A percentile compares a stretch with the other conserved stretches of the same genome.
phyloP scores from a whole-genome alignment of 2,329 filamentous ascomycete species.

The Fusarium lyarnte region DNA sequence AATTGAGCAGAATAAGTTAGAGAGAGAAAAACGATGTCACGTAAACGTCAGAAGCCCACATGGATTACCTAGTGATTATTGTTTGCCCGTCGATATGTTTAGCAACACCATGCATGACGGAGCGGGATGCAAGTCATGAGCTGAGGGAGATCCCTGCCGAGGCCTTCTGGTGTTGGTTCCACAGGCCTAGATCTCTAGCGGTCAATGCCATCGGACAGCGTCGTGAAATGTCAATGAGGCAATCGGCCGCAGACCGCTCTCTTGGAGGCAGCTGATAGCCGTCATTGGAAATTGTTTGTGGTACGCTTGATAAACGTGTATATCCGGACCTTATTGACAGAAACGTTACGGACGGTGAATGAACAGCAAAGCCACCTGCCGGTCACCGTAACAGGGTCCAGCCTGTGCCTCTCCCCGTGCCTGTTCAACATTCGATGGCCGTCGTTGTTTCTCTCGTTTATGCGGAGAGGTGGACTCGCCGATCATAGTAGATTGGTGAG shows the following conservation, averaged over 20 bases:
- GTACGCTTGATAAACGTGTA: neutral
- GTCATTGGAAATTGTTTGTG: conserved; percentile 6
- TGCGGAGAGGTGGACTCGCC: conserved; percentile 29
- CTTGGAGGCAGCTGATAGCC: neutral
- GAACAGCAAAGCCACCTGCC: neutral
- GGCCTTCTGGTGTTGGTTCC: neutral
- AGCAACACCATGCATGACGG: conserved; percentile 29
- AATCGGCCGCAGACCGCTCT: conserved; percentile 36
- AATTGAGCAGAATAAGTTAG: neutral
- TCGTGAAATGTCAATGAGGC: conserved; percentile 14
- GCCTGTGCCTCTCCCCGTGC: neutral
- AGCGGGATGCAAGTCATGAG: conserved; percentile 28
- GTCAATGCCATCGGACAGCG: conserved; percentile 30
- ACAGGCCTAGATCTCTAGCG: conserved; percentile 22
- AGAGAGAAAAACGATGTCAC: conserved; percentile 9
- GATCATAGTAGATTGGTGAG: conserved; percentile 12
- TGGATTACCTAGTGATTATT: neutral
- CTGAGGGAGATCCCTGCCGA: conserved; percentile 29
- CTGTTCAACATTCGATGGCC: conserved; percentile 1
- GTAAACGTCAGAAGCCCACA: neutral
- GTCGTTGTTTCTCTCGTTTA: conserved; percentile 34
- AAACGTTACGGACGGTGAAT: conserved; percentile 12
- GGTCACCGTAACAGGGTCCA: conserved; percentile 1
- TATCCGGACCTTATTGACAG: conserved; percentile 2
- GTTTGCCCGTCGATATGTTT: conserved; percentile 29